phyloP scores from a whole-genome alignment of 1,284 basidiomycete genomes.

The Neotropicomus parvogracilis region DNA sequence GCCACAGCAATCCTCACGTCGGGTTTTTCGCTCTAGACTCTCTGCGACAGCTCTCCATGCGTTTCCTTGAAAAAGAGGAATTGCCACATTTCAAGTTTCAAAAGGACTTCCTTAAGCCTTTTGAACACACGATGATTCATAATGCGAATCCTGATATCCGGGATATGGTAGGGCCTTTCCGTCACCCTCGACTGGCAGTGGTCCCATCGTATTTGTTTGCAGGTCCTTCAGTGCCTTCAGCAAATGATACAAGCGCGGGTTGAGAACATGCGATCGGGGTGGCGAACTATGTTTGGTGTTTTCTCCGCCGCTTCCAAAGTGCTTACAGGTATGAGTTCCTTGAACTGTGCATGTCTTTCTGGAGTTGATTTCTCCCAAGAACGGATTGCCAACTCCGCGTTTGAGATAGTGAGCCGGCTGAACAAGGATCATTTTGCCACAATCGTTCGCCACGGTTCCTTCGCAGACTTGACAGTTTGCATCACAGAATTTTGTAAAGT shows the following conservation, averaged over 20 bases:
- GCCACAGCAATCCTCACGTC: conserved; percentile 96
- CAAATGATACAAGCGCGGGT: conserved; percentile 98
- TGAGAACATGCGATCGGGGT: conserved; percentile 95
- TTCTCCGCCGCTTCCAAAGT: conserved; percentile 96
- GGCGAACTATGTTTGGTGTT: conserved; percentile 98
- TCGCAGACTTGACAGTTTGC: conserved; percentile 95
- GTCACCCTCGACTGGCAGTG: conserved; percentile 13
- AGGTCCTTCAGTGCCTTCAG: conserved; percentile 96
- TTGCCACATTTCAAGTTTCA: conserved; percentile 98
- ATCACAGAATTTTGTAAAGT: conserved; percentile 99
- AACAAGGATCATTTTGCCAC: conserved; percentile 90
- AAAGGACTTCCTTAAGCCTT: conserved; percentile 98
- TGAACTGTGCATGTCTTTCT: background rate
- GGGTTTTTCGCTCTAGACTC: conserved; percentile 97
- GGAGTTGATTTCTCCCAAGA: conserved; percentile 45
- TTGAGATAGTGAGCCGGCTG: conserved; percentile 91
- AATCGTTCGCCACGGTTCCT: conserved; percentile 90
- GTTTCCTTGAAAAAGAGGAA: conserved; percentile 99
- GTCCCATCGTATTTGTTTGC: conserved; percentile 6
- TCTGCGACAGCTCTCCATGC: conserved; percentile 96
- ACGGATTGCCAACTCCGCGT: conserved; percentile 90
- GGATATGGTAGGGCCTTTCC: conserved; percentile 74
- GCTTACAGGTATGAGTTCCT: conserved; percentile 62
- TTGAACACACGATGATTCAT: conserved; percentile 97
- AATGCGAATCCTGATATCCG: conserved; percentile 94